Conservation (phyloP, 345 rosid genomes). For the Eucalyptus brandiana region DNA sequence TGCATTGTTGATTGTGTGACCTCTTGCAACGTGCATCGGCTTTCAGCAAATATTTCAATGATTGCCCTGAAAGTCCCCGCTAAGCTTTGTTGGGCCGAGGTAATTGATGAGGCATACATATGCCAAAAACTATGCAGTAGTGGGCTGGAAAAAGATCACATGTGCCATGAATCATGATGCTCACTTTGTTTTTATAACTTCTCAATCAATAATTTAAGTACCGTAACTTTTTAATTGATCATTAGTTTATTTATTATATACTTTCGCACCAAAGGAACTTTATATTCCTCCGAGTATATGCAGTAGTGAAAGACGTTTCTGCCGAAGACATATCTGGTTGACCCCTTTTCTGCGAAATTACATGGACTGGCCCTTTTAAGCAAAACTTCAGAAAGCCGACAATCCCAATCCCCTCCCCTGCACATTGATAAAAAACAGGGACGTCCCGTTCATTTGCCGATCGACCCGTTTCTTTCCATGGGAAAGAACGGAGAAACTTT, state of each 20-base stretch:
- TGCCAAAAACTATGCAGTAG: background rate
- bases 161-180: accelerated
- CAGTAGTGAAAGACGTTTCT: accelerated
- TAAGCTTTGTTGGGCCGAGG: background rate
- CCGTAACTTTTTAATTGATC: background rate
- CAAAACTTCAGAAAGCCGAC: background rate
- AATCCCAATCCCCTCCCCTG: background rate
- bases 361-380: background rate
- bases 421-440: background rate
- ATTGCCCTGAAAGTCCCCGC: background rate
- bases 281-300: background rate
- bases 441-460: background rate
- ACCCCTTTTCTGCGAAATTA: background rate
- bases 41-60: accelerated
- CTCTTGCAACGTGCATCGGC: background rate
- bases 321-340: background rate
- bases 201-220: background rate
- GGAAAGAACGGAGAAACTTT: background rate
- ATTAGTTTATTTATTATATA: background rate
- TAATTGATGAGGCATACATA: background rate
- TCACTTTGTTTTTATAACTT: too few species aligned
- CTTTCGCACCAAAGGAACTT: background rate
- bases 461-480: background rate
- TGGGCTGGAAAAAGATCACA: background rate
- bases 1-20: accelerated